A percentile compares a stretch with the other conserved stretches of the same genome.
Evolutionary conservation across 371 early-diverging fungal genomes (phyloP).

Genomic region (Basidiobolus meristosporus): DNA sequence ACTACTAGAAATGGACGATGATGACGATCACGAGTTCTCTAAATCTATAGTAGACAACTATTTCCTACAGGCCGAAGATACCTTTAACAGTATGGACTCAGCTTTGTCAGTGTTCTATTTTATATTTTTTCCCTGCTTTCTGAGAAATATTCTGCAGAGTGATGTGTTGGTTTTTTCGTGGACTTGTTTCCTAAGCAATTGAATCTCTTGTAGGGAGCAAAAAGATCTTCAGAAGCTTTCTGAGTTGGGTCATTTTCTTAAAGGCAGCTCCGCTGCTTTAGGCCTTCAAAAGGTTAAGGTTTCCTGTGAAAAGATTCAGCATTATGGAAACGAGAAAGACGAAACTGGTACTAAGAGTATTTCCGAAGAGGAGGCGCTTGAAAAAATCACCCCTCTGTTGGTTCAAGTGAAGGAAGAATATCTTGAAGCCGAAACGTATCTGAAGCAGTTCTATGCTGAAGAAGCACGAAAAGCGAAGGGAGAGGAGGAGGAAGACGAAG

Average conservation of each 20-base stretch:
- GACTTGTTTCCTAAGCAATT: not conserved
- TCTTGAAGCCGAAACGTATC: slow-evolving; percentile 36
- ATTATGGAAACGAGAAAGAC: slow-evolving; percentile 57
- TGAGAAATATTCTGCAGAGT: not conserved
- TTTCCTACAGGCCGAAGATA: slow-evolving; percentile 52
- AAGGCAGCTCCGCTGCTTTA: slow-evolving; percentile 79
- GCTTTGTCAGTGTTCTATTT: slow-evolving; percentile 31
- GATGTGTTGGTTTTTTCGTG: too few relatives aligned
- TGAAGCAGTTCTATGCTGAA: slow-evolving; percentile 39
- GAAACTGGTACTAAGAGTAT: slow-evolving; percentile 27
- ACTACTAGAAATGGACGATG: slow-evolving; percentile 42
- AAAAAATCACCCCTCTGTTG: slow-evolving; percentile 22
- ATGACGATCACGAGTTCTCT: slow-evolving; percentile 51
- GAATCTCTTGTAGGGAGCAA: slow-evolving; percentile 17
- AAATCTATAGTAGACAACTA: slow-evolving; percentile 46
- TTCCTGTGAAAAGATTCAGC: slow-evolving; percentile 72
- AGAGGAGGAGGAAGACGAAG: too few relatives aligned
- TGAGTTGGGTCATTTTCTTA: slow-evolving; percentile 74
- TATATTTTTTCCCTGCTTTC: not conserved
- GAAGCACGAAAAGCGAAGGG: too few relatives aligned
- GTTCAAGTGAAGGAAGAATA: slow-evolving; percentile 32
- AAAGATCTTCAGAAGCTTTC: slow-evolving; percentile 53
- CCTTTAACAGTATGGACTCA: slow-evolving; percentile 38
- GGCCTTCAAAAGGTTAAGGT: slow-evolving; percentile 66
- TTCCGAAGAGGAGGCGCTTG: slow-evolving; percentile 35